Evolutionary conservation across 2,329 filamentous ascomycete species (phyloP).

Genomic region (Acephala macrosclerotiorum): DNA sequence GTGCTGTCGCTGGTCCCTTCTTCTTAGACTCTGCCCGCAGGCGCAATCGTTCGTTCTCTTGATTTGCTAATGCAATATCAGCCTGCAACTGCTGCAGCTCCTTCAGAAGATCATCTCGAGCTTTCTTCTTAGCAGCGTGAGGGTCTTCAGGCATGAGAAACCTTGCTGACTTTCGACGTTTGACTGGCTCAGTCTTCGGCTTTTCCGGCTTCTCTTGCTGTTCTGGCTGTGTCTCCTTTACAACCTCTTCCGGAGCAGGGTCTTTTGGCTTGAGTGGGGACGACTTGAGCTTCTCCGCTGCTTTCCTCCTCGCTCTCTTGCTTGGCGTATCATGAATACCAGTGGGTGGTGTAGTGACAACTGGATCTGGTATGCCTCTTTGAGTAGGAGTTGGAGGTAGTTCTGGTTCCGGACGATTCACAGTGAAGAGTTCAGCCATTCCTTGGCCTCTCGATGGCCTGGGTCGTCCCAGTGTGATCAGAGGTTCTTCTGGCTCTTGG

Average conservation of each 20-base stretch:
- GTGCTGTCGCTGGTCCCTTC: slow-evolving; percentile 51
- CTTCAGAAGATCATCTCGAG: slow-evolving; percentile 59
- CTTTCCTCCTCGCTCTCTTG: slow-evolving; percentile 53
- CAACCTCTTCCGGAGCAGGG: slow-evolving; percentile 18
- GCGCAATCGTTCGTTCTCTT: slow-evolving; percentile 64
- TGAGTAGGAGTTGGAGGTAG: slow-evolving; percentile 65
- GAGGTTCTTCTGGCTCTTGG: neutral
- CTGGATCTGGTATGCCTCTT: slow-evolving; percentile 56
- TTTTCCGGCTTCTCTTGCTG: slow-evolving; percentile 5
- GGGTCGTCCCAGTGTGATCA: neutral
- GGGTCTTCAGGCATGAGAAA: slow-evolving; percentile 40
- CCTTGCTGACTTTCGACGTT: slow-evolving; percentile 40
- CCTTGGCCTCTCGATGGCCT: neutral
- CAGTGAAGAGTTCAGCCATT: slow-evolving; percentile 9
- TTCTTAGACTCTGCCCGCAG: slow-evolving; percentile 47
- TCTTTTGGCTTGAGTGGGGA: slow-evolving; percentile 44
- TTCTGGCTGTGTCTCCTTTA: slow-evolving; percentile 33
- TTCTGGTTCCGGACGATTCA: slow-evolving; percentile 58
- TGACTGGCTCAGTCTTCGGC: slow-evolving; percentile 13
- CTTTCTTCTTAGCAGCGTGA: slow-evolving; percentile 55
- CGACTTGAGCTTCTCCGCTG: slow-evolving; percentile 42
- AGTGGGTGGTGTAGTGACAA: slow-evolving; percentile 60
- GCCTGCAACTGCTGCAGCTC: slow-evolving; percentile 64
- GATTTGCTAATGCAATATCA: slow-evolving; percentile 63
- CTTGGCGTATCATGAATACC: slow-evolving; percentile 69